A percentile compares a stretch with the other conserved stretches of the same genome.
Evolutionary conservation across 345 rosid species (phyloP).

Genomic region (Melastoma malabathricum): DNA sequence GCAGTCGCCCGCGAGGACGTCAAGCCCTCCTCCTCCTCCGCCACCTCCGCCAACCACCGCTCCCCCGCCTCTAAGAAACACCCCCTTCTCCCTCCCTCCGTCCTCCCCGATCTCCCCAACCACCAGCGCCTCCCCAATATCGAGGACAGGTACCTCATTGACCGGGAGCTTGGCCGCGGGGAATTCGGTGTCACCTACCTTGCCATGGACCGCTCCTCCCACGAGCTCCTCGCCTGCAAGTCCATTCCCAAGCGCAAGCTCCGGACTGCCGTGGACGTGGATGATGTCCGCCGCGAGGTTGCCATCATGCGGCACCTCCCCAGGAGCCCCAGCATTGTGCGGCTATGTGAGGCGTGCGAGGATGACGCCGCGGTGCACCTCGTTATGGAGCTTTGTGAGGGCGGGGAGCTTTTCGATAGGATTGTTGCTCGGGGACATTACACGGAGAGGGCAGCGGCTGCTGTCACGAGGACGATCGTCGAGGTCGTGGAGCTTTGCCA

Average conservation of each 20-base stretch:
- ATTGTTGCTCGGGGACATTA: constrained; percentile 98
- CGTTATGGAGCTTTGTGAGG: constrained; percentile 99
- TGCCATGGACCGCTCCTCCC: constrained; percentile 62
- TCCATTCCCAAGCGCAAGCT: constrained; percentile 95
- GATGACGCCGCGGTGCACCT: constrained; percentile 96
- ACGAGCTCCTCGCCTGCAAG: constrained; percentile 90
- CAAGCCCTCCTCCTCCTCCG: constrained; percentile 59
- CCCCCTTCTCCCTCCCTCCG: constrained; percentile 65
- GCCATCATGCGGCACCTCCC: constrained; percentile 97
- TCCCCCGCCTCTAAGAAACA: constrained; percentile 35
- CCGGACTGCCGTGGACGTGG: constrained; percentile 78
- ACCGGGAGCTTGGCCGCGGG: constrained; percentile 96
- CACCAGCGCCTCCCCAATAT: constrained; percentile 36
- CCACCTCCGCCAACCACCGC: constrained; percentile 57
- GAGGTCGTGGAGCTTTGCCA: constrained; percentile 98
- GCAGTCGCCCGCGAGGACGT: constrained; percentile 96
- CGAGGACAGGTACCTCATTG: constrained; percentile 76
- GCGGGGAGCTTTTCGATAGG: constrained; percentile 98
- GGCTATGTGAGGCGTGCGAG: constrained; percentile 88
- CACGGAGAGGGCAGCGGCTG: constrained; percentile 94
- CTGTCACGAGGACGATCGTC: constrained; percentile 75
- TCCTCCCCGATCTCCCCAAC: constrained; percentile 58
- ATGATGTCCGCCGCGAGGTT: constrained; percentile 92
- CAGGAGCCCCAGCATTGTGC: constrained; percentile 72
- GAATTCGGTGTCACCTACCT: constrained; percentile 98